Percentiles rank a stretch among this genome's conserved stretches.
Conservation (phyloP, 352 stramenopile species). For the Pythium aristosporum region DNA sequence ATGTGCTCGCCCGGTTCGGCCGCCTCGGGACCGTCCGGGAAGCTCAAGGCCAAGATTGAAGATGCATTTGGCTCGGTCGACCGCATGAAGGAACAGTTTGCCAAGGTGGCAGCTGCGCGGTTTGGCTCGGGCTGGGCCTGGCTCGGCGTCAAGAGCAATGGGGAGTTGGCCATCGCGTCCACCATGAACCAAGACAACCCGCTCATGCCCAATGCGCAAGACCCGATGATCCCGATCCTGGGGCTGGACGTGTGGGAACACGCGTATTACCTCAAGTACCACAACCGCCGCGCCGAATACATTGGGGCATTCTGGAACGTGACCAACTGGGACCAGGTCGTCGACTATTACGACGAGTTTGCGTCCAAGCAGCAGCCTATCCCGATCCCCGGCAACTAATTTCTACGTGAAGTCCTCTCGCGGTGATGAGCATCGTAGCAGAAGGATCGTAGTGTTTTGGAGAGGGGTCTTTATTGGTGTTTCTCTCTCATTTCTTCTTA, state of each 20-base stretch:
- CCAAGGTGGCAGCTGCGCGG: conserved; percentile 39
- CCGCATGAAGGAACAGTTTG: conserved; percentile 65
- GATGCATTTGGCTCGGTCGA: conserved; percentile 69
- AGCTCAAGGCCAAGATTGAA: conserved; percentile 47
- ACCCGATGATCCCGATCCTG: conserved; percentile 74
- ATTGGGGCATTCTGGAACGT: conserved; percentile 53
- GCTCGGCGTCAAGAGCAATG: conserved; percentile 44
- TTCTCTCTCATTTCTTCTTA: too few species aligned
- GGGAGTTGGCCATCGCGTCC: conserved; percentile 82
- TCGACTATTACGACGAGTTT: conserved; percentile 62
- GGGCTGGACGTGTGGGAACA: conserved; percentile 90
- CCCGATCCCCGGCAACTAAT: conserved; percentile 42
- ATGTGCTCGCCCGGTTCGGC: conserved; percentile 46
- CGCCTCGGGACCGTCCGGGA: conserved; percentile 35
- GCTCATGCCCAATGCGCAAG: conserved; percentile 32
- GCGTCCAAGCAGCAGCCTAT: conserved; percentile 49
- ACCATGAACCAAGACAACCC: conserved; percentile 89
- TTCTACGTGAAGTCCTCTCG: too few species aligned
- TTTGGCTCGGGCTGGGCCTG: conserved; percentile 72
- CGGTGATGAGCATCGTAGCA: too few species aligned
- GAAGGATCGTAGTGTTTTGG: too few species aligned
- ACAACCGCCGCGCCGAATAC: conserved; percentile 74
- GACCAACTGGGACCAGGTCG: conserved; percentile 46
- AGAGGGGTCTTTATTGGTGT: too few species aligned
- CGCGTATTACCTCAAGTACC: conserved; percentile 88